Base-by-base conservation (phyloP, 2,329 filamentous ascomycete species). In the Phialophora verrucosa region DNA sequence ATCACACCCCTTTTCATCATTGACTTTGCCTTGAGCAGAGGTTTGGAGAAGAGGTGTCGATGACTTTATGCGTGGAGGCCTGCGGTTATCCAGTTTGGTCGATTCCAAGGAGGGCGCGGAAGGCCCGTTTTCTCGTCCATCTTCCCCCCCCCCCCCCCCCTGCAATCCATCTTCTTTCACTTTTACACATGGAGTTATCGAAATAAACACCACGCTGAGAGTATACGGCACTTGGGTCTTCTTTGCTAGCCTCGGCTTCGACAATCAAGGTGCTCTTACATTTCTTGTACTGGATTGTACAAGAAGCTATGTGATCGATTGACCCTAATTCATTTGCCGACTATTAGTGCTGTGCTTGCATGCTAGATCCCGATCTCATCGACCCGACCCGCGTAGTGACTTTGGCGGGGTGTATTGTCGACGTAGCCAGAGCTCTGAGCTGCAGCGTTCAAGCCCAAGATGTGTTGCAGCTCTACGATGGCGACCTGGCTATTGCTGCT, bases 1-100 rank as follows among this genome's bases (percentile, higher is more conserved):
- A 29, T 3, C 2, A 91, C 83, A 69, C 71, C 77, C 79, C 80
- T 87, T 87, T 88, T 88, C 87, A 85, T 88, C 87, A 80, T 73
- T n/a, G 29, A 5, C 76, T 74, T 80, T 82, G 85, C 59, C 59
- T 61, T 25, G 59, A 20, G 59, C 59, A 61, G 29, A 61, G 31
- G 23, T 81, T 82, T 79, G 79, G 62, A 72, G 80, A 80, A 78
- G 76, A 76, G 79, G 72, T 75, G 11, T 35, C 10, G 32, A 10
- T 2, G 32, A 35, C 8, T 8, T 32, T 8, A n/a, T 4, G 38
- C 38, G 4, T 42, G 5, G 38, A n/a, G n/a, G 17, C 38, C 14
- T 17, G 38, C 38, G 2, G 1, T 2, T 11, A 17, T 42, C 1
- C 38, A n/a, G 2, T 17, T n/a, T 4, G 20, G 23, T 27, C 49